Evolutionary conservation across 129 eudicot species (phyloP).

Genomic region (sunflower (Helianthus annuus)): DNA sequence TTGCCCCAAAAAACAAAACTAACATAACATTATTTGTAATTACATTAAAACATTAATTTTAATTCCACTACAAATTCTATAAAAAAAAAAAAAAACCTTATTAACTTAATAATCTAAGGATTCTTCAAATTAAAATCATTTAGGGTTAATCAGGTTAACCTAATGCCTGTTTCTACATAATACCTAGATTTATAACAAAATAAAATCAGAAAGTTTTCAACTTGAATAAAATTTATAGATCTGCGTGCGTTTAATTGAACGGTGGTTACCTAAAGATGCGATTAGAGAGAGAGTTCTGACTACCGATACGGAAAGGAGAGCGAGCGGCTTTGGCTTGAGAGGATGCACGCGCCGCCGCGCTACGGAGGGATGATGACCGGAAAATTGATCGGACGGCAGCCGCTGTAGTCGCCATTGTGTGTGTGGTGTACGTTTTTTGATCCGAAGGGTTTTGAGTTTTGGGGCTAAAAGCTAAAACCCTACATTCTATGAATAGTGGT

Average conservation of each 20-base stretch:
- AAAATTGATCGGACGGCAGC: constrained; percentile 78
- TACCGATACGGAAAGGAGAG: constrained; percentile 54
- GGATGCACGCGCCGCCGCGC: constrained; percentile 55
- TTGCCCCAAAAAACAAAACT: too few relatives aligned
- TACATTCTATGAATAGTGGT: too few relatives aligned
- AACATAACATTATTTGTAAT: too few relatives aligned
- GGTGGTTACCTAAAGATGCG: constrained; percentile 72
- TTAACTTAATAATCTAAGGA: background rate
- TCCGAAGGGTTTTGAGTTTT: constrained; percentile 22
- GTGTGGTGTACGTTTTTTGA: constrained; percentile 1
- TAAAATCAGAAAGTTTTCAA: background rate
- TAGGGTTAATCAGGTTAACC: background rate
- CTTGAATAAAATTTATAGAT: constrained; percentile 11
- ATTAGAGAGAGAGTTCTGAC: constrained; percentile 52
- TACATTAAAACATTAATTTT: too few relatives aligned
- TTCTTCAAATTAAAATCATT: background rate
- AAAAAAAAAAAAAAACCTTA: background rate
- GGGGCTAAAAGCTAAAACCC: background rate
- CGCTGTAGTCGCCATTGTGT: constrained; percentile 33
- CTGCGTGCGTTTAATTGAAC: constrained; percentile 12
- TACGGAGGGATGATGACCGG: constrained; percentile 69
- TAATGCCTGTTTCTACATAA: background rate
- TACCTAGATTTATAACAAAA: background rate
- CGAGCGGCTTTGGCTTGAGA: constrained; percentile 54
- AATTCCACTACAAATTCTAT: background rate